Base-by-base conservation (phyloP, 1,284 basidiomycete species). In the Athelia sp. region DNA sequence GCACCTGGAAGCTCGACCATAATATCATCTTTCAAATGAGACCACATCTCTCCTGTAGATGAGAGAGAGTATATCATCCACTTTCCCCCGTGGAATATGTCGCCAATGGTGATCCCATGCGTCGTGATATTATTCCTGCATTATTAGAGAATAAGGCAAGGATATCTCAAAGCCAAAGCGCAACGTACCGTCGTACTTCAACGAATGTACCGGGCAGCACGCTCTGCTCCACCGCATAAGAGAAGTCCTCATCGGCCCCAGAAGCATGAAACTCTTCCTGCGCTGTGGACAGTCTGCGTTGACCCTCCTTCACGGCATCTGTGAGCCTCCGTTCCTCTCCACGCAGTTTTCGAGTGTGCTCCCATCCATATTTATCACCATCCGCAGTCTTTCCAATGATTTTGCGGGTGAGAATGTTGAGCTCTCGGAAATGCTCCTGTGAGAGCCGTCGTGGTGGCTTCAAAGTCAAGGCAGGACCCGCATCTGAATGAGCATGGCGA, bases 1-100 rank as follows among this genome's bases (percentile, higher is more conserved):
- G 85, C 73, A 17, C 67, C 64, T 0, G 85, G 83, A 15, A 87
- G 66, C 35, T 71, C 60, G 61, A 82, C 86, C 56, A 74, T 70
- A 54, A 87, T 66, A 53, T 87, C 82, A 11, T 70, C 58, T 4
- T 67, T 63, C 9, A 67, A 56, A 49, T 79, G 75, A 1, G 56
- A 53, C 68, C 76, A 74, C 0, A 81, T 47, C 51, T 83, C 79
- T 2, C 87, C 87, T 2, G 60, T 58, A 3, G 66, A 59, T 19
- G 69, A 70, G 3, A 87, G 62, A 4, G 72, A 63, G 18, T 72
- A 56, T n/a, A 74, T 59, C n/a, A 60, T 62, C 56, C 59, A 65
- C 50, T 58, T 60, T 23, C 70, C 66, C 13, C 70, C 62, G 8
- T 66, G 42, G 48, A 63, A 56, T 1, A 54, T 51, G 50, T 73